Base-by-base conservation (phyloP, 257 asterid genomes). In the Leonotis leonurus region DNA sequence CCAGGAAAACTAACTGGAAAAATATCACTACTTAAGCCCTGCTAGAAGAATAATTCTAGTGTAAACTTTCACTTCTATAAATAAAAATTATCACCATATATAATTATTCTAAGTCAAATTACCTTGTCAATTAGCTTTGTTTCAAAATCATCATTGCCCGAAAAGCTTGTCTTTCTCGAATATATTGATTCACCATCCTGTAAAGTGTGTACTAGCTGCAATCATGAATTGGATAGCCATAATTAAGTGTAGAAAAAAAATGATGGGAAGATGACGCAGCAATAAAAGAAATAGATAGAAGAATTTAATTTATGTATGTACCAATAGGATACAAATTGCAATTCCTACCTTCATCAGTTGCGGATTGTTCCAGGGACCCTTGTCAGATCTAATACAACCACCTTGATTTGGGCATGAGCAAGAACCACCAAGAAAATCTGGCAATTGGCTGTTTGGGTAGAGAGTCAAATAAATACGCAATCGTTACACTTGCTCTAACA, bases 341-440 rank as follows among this genome's bases (percentile, higher is more conserved):
- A 74, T 48, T n/a, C 77, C 37, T 54, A 93, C 99, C 97, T 89
- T 93, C 81, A 81, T 82, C 58, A 87, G 62, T 41, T 89, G 85
- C 53, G 95, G 83, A 78, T 89, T 83, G 56, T 75, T 85, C 97
- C 97, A 93, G 55, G 95, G 99, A 46, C 99, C 99, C 79, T 79
- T 89, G 61, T 85, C 86, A 22, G 99, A 85, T 71, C 81, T 76
- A 64, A 93, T 88, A 71, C 99, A 93, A 59, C 99, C 99, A 32
- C 92, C 97, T 62, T 90, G 81, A 68, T 76, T 78, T 51, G 80
- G 65, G 74, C 99, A 93, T 17, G 84, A 75, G 77, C 99, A 93
- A 67, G 90, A 73, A 65, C 97, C 99, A 37, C 97, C 99, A 30
- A 89, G 86, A 85, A 93, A 93, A 77, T 89, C 92, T 54, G 99